Percentiles rank a stretch among this genome's conserved stretches.
phyloP scores from a whole-genome alignment of 148 eudicot species.

The Diospyros kaki region DNA sequence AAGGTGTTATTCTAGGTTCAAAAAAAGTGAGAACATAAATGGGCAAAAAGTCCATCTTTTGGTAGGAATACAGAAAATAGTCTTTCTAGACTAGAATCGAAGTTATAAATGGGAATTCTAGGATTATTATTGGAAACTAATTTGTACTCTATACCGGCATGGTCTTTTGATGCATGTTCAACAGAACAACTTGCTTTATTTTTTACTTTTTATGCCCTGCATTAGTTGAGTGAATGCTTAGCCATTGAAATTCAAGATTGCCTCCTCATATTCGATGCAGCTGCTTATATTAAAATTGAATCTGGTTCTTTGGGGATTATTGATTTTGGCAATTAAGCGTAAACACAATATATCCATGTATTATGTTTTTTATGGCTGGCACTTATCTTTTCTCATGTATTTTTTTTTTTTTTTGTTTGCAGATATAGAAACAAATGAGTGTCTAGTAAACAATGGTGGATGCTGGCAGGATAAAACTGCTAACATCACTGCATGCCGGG shows the following conservation, averaged over 20 bases:
- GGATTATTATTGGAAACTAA: neutral
- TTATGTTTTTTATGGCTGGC: neutral
- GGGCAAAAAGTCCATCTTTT: no score
- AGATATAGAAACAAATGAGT: constrained; percentile 92
- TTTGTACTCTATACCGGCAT: neutral
- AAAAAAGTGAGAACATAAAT: neutral
- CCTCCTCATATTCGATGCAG: neutral
- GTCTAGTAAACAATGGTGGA: constrained; percentile 85
- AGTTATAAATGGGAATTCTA: neutral
- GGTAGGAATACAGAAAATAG: neutral
- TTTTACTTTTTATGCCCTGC: neutral
- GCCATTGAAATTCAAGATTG: neutral
- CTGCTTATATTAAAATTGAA: neutral
- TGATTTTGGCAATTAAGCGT: neutral
- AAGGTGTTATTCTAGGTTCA: neutral
- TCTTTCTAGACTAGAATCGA: neutral
- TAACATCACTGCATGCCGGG: constrained; percentile 92
- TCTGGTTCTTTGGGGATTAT: neutral
- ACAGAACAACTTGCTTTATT: neutral
- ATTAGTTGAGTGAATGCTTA: neutral
- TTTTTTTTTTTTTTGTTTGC: constrained; percentile 7
- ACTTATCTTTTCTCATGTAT: neutral
- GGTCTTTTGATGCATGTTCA: neutral
- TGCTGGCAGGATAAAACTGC: constrained; percentile 81
- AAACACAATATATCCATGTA: neutral